Conservation (phyloP, 139 green algal genomes). For the Coelastrella sp. region DNA sequence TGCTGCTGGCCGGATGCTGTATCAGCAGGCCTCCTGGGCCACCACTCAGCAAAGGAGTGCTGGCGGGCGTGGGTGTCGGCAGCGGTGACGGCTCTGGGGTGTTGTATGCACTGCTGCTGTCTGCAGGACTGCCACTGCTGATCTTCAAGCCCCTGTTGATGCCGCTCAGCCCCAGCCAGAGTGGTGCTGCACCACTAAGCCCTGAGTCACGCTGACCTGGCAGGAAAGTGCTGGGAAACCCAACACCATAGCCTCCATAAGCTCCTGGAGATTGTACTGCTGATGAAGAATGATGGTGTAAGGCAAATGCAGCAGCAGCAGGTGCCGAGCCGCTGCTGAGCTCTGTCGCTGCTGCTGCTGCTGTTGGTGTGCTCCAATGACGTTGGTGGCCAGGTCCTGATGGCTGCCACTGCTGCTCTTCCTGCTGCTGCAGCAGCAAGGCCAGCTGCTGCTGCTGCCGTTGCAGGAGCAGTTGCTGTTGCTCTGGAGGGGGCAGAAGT, state of each 20-base stretch:
- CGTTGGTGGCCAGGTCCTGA: not conserved
- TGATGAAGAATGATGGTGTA: not conserved
- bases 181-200: not conserved
- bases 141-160: not conserved
- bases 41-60: not conserved
- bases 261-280: not conserved
- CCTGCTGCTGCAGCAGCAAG: constrained; percentile 35
- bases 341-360: not conserved
- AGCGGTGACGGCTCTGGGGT: not conserved
- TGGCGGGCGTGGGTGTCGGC: not conserved
- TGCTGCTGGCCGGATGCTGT: not conserved
- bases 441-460: constrained; percentile 40
- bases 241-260: too few relatives aligned
- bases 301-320: not conserved
- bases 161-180: not conserved
- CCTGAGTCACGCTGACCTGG: not conserved
- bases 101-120: not conserved
- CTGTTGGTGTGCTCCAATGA: constrained; percentile 29
- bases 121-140: not conserved
- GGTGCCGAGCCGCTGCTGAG: constrained; percentile 1
- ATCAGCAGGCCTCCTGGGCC: not conserved
- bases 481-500: constrained; percentile 28
- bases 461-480: constrained; percentile 31
- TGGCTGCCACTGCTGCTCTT: constrained; percentile 29
- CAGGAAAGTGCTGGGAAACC: constrained; percentile 1